phyloP scores from a whole-genome alignment of 257 asterid species.

The Solanum sitiens region DNA sequence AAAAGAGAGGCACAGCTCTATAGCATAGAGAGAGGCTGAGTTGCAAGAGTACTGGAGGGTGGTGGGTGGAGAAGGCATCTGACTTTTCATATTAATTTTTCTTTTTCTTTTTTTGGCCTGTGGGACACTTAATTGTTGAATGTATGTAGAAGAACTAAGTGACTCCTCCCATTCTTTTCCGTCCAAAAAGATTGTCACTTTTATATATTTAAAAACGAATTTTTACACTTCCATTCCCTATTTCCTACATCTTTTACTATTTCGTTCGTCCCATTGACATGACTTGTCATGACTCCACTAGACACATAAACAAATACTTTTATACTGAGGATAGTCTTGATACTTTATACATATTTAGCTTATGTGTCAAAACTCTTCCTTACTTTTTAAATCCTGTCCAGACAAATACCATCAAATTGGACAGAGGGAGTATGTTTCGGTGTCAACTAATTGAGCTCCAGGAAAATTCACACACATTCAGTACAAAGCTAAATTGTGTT shows the following conservation, averaged over 20 bases:
- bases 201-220: not conserved
- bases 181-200: not conserved
- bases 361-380: not conserved
- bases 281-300: not conserved
- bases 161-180: not conserved
- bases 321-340: not conserved
- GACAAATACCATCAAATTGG: not conserved
- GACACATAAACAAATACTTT: not conserved
- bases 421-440: not conserved
- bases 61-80: not conserved
- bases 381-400: not conserved
- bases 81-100: not conserved
- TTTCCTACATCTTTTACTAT: not conserved
- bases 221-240: not conserved
- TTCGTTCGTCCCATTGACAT: not conserved
- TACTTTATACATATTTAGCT: not conserved
- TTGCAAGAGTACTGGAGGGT: not conserved
- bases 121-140: not conserved
- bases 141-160: not conserved
- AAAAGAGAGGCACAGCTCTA: not conserved
- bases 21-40: not conserved
- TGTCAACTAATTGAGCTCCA: not conserved
- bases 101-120: not conserved
- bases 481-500: not conserved
- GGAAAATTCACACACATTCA: not conserved